Evolutionary conservation across 495 filamentous ascomycete species (phyloP), one percentile per base, ranked within the genome.

Genomic region (Rostrohypoxylon terebratum): DNA sequence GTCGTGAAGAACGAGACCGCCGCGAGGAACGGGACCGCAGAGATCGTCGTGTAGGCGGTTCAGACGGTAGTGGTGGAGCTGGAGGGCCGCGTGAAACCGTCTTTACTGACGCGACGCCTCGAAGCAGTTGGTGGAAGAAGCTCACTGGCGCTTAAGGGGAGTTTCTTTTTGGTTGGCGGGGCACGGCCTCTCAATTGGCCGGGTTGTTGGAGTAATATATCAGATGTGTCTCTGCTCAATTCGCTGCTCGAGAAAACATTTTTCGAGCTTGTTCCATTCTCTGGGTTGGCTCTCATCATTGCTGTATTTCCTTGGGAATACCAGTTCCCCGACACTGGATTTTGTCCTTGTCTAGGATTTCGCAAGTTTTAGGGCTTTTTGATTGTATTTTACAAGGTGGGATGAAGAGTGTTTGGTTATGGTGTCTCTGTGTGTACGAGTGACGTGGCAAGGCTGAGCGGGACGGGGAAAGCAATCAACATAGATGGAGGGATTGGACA

Each of bases 51-150:
- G 75, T 74, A 1, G 74, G 73, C 14, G 74, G 76, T 8, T 84
- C 83, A 2, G 83, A 83, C 14, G 83, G 83, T 6, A 85, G 84
- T 53, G 83, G 80, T 55, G 80, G 58, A 66, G 79, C 9, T 57
- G 71, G 66, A 72, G 77, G 31, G 77, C 80, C 76, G 62, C 77
- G 75, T 58, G 80, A 76, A 42, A 79, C 69, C 58, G 77, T 74
- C 45, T 84, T 83, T 63, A 80, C 78, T 73, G 82, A 83, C 58
- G 62, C 77, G 36, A 83, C 78, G 1, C 85, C 86, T 60, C 76
- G 86, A 48, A 86, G 83, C 69, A 87, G 85, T 63, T 86, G 86
- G 79, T 88, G 84, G 84, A 85, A 78, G 78, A 86, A 85, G 77
- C 77, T 85, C 28, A 79, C 79, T 16, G 77, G 79, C 21, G 48